These are phyloP conservation scores for Cucurbita pepo DNA, from an alignment of 306 rosid genomes.

Conservation along the genomic window DNA sequence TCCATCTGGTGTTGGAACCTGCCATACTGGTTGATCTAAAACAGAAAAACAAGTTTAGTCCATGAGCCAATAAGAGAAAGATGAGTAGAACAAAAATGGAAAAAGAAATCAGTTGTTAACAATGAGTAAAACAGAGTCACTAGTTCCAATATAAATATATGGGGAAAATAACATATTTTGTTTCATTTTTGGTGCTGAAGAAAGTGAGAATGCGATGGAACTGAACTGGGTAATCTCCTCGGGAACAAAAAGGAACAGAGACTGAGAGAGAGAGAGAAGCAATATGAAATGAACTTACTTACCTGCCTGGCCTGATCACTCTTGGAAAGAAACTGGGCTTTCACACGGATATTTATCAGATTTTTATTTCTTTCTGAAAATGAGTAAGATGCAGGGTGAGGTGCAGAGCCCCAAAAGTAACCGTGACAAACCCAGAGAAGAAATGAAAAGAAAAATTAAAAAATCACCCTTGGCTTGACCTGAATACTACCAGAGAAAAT, in stretches of 20 bases:
- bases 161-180: conserved; percentile 1
- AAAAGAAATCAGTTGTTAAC: neutral
- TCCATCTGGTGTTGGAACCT: conserved; percentile 24
- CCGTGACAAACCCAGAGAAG: conserved; percentile 9
- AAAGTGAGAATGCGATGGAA: conserved; percentile 1
- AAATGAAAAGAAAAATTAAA: conserved; percentile 7
- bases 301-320: conserved; percentile 23
- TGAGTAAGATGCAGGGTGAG: conserved; percentile 15
- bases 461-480: neutral
- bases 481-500: conserved; percentile 35
- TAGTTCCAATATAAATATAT: conserved; percentile 16
- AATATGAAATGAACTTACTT: conserved; percentile 72
- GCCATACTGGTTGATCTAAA: conserved; percentile 34
- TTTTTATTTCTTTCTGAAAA: conserved; percentile 16
- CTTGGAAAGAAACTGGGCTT: conserved; percentile 19
- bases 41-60: neutral
- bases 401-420: conserved; percentile 19
- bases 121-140: neutral
- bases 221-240: conserved; percentile 6
- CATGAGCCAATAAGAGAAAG: neutral
- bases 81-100: neutral
- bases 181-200: neutral
- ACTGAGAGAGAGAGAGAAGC: conserved; percentile 24
- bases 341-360: conserved; percentile 6
- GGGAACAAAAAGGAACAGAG: conserved; percentile 49